Evolutionary conservation across 2,329 filamentous ascomycete genomes (phyloP).

Genomic region (Rasamsonia emersonii): DNA sequence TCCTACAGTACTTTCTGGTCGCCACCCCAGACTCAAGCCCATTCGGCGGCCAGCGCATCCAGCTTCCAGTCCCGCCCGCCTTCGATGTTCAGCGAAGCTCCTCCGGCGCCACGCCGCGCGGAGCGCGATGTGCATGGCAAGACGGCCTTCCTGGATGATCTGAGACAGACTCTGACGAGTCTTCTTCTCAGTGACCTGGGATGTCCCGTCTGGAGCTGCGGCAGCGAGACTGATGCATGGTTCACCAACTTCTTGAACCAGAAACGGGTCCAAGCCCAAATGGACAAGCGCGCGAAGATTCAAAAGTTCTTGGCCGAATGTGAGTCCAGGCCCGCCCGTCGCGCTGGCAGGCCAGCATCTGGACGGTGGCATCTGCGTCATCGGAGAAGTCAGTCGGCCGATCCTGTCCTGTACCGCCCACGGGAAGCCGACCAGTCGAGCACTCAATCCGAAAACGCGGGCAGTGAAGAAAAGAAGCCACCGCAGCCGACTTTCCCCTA

Average conservation of each 20-base stretch:
- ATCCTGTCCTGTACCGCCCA: slow-evolving; percentile 9
- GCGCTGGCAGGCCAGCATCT: slow-evolving; percentile 14
- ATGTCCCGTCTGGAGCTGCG: slow-evolving; percentile 73
- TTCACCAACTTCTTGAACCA: slow-evolving; percentile 51
- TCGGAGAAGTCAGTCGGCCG: slow-evolving; percentile 29
- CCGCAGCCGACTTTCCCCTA: slow-evolving; percentile 58
- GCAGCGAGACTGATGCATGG: slow-evolving; percentile 89
- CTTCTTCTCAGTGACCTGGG: slow-evolving; percentile 84
- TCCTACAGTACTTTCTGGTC: slow-evolving; percentile 82
- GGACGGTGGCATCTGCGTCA: slow-evolving; percentile 8
- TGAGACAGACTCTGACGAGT: slow-evolving; percentile 73
- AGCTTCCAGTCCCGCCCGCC: slow-evolving; percentile 43
- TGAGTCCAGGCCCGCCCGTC: slow-evolving; percentile 21
- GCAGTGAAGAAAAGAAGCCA: slow-evolving; percentile 25
- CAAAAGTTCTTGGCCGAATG: slow-evolving; percentile 31
- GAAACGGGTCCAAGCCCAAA: slow-evolving; percentile 35
- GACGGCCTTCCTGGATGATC: slow-evolving; percentile 64
- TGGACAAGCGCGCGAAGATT: slow-evolving; percentile 30
- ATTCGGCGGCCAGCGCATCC: slow-evolving; percentile 55
- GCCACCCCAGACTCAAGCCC: slow-evolving; percentile 61
- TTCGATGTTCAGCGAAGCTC: slow-evolving; percentile 33
- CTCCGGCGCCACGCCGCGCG: slow-evolving; percentile 21
- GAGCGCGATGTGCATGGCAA: slow-evolving; percentile 55
- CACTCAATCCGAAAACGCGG: too few species aligned
- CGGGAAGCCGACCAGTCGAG: background rate